Base-by-base conservation (phyloP, 805 yeast species). In the Saturnispora diversa region DNA sequence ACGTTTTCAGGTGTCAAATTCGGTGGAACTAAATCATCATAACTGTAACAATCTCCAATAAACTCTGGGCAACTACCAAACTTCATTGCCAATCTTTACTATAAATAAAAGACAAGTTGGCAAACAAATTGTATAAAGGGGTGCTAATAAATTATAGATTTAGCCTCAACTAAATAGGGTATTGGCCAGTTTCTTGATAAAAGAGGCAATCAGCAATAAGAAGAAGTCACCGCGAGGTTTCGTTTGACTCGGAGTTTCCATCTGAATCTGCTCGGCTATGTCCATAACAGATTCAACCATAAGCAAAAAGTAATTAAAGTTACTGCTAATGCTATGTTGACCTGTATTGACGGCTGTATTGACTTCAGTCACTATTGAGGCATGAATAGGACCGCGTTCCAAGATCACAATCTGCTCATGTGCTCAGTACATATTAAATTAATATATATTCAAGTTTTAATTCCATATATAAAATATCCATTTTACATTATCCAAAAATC, bases 51-150 rank as follows among this genome's bases (percentile, higher is more conserved):
- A 33, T 39, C 42, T n/a, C 32, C 20, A 31, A 39, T 39, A 33
- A 39, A 39, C 24, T 39, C 42, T 11, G 42, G 42, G n/a, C 42
- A 39, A 21, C 42, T 39, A 7, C 42, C 42, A 10, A 39, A 39
- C n/a, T 16, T 31, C 42, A 39, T 39, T 12, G 9, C 11, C 3
- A 9, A 16, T 3, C 19, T 23, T 19, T 17, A 10, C 5, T 17
- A 19, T 17, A 11, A 7, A 11, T 19, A 3, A 19, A 17, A 12
- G 4, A 15, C 7, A 5, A 4, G 5, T 19, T 8, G 6, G 21
- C 19, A 15, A 5, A 17, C 17, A 7, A 19, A 13, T 6, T 17
- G n/a, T 17, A 15, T 30, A 11, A 10, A 11, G 10, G 11, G 13
- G 17, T 6, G 7, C n/a, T 30, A 20, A 17, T 15, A 17, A 17